Evolutionary conservation across 2,329 filamentous ascomycete species (phyloP), one percentile per base, ranked within the genome.

Genomic region (Chrysoporthe cubensis): DNA sequence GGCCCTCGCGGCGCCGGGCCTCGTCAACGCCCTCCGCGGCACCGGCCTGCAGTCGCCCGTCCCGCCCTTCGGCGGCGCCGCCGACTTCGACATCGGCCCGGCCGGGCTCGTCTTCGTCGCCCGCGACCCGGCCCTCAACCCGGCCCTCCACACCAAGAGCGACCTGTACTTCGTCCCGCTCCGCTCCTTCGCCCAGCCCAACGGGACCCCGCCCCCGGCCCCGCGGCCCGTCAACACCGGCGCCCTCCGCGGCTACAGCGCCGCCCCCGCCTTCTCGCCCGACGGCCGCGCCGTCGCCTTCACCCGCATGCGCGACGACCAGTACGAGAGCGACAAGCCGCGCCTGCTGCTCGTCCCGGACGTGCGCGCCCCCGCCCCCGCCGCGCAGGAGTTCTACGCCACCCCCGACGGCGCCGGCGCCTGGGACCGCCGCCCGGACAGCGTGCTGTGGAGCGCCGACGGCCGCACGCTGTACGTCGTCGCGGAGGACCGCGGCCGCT

Each of bases 301-400:
- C 76, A 83, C 92, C 42, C 88, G 91, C 70, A 97, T 96, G 94
- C 85, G 87, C 71, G 85, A 85, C 66, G 84, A 87, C 63, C 88
- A 90, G 68, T 97, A 97, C 76, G 94, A 97, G 78, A 87, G 90
- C 18, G 93, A 97, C 80, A 91, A 91, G 77, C 85, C 90, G 57
- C 85, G 89, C 57, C 80, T 93, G 4, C 79, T 94, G 70, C 79
- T 93, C 2, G 77, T 92, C 7, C 85, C 87, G 1, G 85, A 92
- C 72, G 80, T 92, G 61, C 77, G 76, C 16, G 84, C 89, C 69
- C 78, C 88, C 11, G 81, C 80, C 68, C 26, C 26, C 26, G 85
- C 85, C 68, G 85, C 89, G 14, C 82, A 88, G 70, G 87, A 90
- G 73, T 89, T 90, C 69, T 90, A 87, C 73, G 80, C 84, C 68